phyloP scores from a whole-genome alignment of 1,284 basidiomycete species.

The Ceratobasidium sp. region DNA sequence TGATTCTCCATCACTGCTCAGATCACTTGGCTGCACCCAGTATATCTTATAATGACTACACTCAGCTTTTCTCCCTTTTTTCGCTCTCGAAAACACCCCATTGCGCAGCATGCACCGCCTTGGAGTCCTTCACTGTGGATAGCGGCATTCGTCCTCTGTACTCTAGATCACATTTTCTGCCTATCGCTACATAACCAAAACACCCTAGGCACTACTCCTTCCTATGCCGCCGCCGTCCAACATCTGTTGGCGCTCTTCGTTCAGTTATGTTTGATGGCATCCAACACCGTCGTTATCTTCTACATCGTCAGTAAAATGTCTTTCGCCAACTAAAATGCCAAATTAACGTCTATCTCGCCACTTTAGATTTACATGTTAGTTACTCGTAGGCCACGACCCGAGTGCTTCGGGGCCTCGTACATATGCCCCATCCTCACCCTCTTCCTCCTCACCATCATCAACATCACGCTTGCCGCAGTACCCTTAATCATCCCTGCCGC shows the following conservation, averaged over 20 bases:
- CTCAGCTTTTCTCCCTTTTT: slow-evolving; percentile 3
- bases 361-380: slow-evolving; percentile 24
- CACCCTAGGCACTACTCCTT: neutral
- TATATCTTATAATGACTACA: neutral
- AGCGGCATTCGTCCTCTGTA: slow-evolving; percentile 11
- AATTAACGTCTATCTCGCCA: neutral
- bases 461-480: slow-evolving; percentile 13
- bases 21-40: no score
- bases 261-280: slow-evolving; percentile 28
- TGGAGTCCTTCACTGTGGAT: slow-evolving; percentile 39
- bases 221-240: slow-evolving; percentile 24
- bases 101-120: slow-evolving; percentile 14
- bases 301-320: slow-evolving; percentile 22
- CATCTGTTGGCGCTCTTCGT: slow-evolving; percentile 29
- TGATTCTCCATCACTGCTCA: no score
- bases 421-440: slow-evolving; percentile 22
- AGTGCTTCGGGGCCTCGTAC: slow-evolving; percentile 7
- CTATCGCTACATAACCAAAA: slow-evolving; percentile 5
- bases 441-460: slow-evolving; percentile 27
- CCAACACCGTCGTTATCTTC: slow-evolving; percentile 33
- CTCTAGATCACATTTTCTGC: slow-evolving; percentile 36
- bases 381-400: slow-evolving; percentile 4
- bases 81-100: slow-evolving; percentile 2
- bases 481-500: slow-evolving; percentile 18
- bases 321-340: neutral